These are phyloP conservation scores for Fusarium mexicanum DNA, from an alignment of 2,329 filamentous ascomycete genomes.

Conservation along the genomic window DNA sequence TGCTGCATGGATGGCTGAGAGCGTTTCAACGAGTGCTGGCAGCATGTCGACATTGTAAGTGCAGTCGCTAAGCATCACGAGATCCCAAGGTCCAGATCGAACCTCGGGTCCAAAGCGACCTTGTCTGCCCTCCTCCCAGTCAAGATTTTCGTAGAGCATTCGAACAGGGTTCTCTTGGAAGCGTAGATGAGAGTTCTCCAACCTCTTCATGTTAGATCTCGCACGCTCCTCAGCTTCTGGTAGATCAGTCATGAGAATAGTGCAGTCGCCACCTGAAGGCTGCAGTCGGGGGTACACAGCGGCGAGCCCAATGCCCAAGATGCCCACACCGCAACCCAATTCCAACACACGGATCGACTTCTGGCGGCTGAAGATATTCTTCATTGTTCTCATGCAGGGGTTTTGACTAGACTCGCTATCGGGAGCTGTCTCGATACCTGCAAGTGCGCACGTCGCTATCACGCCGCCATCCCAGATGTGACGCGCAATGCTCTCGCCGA, in stretches of 20 bases:
- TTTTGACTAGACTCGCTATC: constrained; percentile 41
- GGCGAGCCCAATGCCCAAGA: constrained; percentile 62
- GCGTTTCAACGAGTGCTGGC: constrained; percentile 62
- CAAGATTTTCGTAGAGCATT: constrained; percentile 63
- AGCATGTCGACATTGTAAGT: constrained; percentile 69
- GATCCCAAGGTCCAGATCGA: constrained; percentile 57
- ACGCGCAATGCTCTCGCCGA: constrained; percentile 68
- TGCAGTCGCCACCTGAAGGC: constrained; percentile 34
- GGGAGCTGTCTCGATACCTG: constrained; percentile 42
- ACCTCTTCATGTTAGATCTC: constrained; percentile 56
- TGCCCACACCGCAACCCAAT: constrained; percentile 66
- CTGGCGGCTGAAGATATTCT: constrained; percentile 41
- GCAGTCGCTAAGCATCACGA: constrained; percentile 67
- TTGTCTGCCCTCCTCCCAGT: constrained; percentile 63
- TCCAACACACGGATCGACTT: constrained; percentile 58
- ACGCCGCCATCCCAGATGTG: constrained; percentile 69
- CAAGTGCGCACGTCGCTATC: constrained; percentile 51
- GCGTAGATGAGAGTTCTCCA: constrained; percentile 30
- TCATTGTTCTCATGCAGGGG: constrained; percentile 46
- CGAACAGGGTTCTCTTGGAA: constrained; percentile 31
- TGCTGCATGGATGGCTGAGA: constrained; percentile 58
- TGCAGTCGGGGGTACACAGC: constrained; percentile 45
- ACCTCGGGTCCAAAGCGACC: constrained; percentile 57
- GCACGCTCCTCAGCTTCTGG: constrained; percentile 63
- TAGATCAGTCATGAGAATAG: constrained; percentile 65